phyloP scores from a whole-genome alignment of 208 protist genomes.

The Wallacemonas sp. region DNA sequence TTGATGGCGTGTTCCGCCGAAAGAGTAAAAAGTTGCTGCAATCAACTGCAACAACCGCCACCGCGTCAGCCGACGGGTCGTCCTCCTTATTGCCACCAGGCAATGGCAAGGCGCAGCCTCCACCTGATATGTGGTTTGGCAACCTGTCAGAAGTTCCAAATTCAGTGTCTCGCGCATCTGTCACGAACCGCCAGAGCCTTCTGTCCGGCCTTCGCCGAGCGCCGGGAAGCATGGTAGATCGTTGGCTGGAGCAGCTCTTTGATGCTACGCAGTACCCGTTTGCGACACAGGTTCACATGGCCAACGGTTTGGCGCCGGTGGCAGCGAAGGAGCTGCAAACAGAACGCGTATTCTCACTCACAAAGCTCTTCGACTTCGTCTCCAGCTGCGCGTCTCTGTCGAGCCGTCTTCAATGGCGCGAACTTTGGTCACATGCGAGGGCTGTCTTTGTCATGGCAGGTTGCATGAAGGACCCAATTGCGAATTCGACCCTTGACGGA shows the following conservation, averaged over 20 bases:
- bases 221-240: conserved; percentile 48
- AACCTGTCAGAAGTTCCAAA: conserved; percentile 49
- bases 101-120: not conserved
- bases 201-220: conserved; percentile 42
- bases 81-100: too few species aligned
- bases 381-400: conserved; percentile 71
- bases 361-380: conserved; percentile 85
- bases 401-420: conserved; percentile 81
- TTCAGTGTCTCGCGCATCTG: conserved; percentile 36
- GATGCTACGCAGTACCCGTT: conserved; percentile 73
- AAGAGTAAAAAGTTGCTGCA: conserved; percentile 24
- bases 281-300: conserved; percentile 71
- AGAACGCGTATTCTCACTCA: conserved; percentile 78
- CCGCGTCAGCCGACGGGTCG: too few species aligned
- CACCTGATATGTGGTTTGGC: conserved; percentile 76
- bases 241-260: conserved; percentile 83
- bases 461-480: conserved; percentile 31
- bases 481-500: conserved; percentile 52
- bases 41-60: not conserved
- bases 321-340: conserved; percentile 71
- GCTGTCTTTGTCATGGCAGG: conserved; percentile 74
- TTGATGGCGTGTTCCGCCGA: conserved; percentile 72
- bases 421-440: conserved; percentile 73
- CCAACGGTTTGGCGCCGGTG: conserved; percentile 64
- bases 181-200: conserved; percentile 43